Conservation (phyloP, 371 early-diverging fungal species). For the Sporodiniella umbellata region DNA sequence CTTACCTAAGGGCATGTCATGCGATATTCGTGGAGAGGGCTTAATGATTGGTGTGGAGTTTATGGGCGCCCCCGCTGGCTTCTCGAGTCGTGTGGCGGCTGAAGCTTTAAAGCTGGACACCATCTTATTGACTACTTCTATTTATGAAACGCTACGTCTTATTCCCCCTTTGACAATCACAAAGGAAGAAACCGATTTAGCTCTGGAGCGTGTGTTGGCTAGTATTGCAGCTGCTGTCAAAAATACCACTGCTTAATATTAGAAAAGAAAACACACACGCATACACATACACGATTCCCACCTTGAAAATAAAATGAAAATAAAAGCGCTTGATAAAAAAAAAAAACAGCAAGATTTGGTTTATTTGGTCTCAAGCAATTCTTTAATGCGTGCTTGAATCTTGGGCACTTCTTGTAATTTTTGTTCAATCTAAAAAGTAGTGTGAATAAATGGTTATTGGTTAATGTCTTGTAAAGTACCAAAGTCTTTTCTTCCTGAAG, state of each 20-base stretch:
- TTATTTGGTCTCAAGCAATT: constrained; percentile 36
- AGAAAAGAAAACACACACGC: no score
- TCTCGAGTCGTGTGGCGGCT: constrained; percentile 31
- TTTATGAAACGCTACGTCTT: constrained; percentile 54
- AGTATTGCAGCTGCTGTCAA: constrained; percentile 38
- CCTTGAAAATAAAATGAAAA: no score
- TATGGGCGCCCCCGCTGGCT: constrained; percentile 38
- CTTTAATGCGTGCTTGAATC: constrained; percentile 65
- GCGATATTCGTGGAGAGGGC: constrained; percentile 56
- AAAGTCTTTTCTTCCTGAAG: constrained; percentile 70
- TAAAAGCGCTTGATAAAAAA: no score
- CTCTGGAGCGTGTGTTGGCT: constrained; percentile 37
- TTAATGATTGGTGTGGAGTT: constrained; percentile 64
- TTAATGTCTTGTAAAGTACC: constrained; percentile 27
- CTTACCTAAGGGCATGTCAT: constrained; percentile 36
- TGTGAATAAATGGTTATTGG: neutral
- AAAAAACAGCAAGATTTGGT: no score
- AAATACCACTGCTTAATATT: no score
- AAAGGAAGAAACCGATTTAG: constrained; percentile 47
- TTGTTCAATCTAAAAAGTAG: constrained; percentile 54
- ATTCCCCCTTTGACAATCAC: constrained; percentile 58
- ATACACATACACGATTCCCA: no score
- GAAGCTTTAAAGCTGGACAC: constrained; percentile 48
- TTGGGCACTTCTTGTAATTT: constrained; percentile 71
- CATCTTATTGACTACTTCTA: constrained; percentile 52